Evolutionary conservation across 148 eudicot genomes (phyloP), one percentile per base, ranked within the genome.

Genomic region (Camellia lanceoleosa): DNA sequence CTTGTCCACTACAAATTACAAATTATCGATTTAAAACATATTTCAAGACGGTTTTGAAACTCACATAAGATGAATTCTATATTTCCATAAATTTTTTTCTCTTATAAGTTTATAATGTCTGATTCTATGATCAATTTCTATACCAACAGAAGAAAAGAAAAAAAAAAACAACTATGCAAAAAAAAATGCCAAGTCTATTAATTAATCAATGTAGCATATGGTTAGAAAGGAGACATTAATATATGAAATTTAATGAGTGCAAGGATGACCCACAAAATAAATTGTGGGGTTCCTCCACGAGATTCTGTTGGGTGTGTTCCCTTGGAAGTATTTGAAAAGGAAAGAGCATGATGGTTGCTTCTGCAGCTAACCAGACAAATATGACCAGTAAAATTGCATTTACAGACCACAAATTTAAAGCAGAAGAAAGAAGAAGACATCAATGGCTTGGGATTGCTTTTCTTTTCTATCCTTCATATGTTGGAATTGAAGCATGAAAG

Each of bases 241-340:
- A 56, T 2, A 56, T 56, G 60, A 56, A 9, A 6, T 3, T 23
- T 56, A 56, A 56, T 14, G 10, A 55, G 73, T 18, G 30, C 18
- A 12, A 70, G 23, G n/a, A n/a, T 80, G 79, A 62, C 79, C 83
- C 83, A 81, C 79, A 68, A 67, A 55, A 75, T 75, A 81, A 66
- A 69, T 65, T 41, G 80, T 42, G 71, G 76, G 80, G 56, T 73
- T 77, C 56, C 13, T 68, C 44, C 80, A 77, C 71, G 84, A 77
- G 80, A 82, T 82, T 82, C 77, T 71, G 77, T 77, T 77, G 75
- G 76, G 76, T 62, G 44, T 81, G 80, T 71, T 76, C 77, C 74
- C 79, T 68, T 75, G 79, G 60, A 80, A 74, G 43, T 66, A 80
- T 59, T 20, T 80, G 82, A 44, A 65, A 62, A 54, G 15, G 23